Evolutionary conservation across 192 early-diverging fungal species (phyloP).

Genomic region (Allomyces javanicus): DNA sequence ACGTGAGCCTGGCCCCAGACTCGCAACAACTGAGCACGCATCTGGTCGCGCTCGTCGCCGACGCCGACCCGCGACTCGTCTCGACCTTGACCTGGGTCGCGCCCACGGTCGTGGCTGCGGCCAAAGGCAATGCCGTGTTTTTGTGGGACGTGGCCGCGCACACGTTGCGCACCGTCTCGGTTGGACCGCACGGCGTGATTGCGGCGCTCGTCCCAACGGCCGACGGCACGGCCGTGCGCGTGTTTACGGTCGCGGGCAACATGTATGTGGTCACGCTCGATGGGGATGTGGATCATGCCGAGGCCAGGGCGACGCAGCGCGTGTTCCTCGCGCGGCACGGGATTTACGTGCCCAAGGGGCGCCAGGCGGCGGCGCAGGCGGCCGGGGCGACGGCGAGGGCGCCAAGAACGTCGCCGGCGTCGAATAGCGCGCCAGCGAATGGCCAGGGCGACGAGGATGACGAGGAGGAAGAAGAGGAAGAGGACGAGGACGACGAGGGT

Average conservation of each 20-base stretch:
- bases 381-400: too few relatives aligned
- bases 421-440: too few relatives aligned
- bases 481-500: too few relatives aligned
- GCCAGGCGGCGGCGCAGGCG: too few relatives aligned
- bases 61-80: background rate
- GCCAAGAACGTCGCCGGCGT: too few relatives aligned
- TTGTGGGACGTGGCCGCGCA: background rate
- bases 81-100: background rate
- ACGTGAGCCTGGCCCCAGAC: background rate
- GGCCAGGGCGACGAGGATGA: background rate
- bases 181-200: background rate
- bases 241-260: background rate
- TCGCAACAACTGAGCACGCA: background rate
- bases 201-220: background rate
- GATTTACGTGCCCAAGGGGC: too few relatives aligned
- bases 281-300: background rate
- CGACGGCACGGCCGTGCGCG: background rate
- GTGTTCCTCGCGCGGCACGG: too few relatives aligned
- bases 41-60: background rate
- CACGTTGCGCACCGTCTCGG: background rate
- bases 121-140: background rate
- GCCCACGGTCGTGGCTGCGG: background rate
- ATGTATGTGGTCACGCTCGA: background rate
- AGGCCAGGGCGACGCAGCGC: background rate
- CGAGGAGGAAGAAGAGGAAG: too few relatives aligned